A percentile compares a stretch with the other conserved stretches of the same genome.
phyloP scores from a whole-genome alignment of 78 protist genomes.

The Dictyostelium intermedium region DNA sequence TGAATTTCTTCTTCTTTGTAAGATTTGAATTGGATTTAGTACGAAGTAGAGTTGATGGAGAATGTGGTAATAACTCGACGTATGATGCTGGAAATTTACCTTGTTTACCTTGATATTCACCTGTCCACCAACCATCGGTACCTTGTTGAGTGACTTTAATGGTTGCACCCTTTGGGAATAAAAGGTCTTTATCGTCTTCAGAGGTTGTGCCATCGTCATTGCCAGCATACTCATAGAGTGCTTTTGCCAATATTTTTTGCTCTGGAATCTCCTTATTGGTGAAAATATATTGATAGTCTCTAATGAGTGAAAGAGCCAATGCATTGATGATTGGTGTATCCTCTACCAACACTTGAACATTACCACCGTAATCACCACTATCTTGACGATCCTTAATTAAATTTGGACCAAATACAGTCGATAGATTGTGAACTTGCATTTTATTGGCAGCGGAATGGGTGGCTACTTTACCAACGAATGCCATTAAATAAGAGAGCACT shows the following conservation, averaged over 20 bases:
- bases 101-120: conserved; percentile 56
- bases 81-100: conserved; percentile 80
- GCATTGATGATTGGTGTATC: conserved; percentile 70
- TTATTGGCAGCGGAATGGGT: conserved; percentile 29
- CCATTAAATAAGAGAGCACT: conserved; percentile 6
- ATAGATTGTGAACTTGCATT: conserved; percentile 50
- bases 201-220: neutral
- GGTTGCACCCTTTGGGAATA: conserved; percentile 41
- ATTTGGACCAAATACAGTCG: conserved; percentile 70
- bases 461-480: conserved; percentile 48
- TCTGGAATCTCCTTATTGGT: conserved; percentile 64
- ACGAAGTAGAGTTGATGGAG: conserved; percentile 10
- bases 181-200: conserved; percentile 23
- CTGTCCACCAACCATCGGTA: conserved; percentile 82
- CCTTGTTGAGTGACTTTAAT: conserved; percentile 44
- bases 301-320: conserved; percentile 30
- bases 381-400: conserved; percentile 25
- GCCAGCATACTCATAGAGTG: conserved; percentile 52
- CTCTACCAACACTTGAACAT: conserved; percentile 46
- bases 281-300: conserved; percentile 64
- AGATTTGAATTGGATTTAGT: conserved; percentile 51
- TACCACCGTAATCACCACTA: neutral
- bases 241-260: conserved; percentile 30
- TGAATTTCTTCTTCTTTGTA: conserved; percentile 66
- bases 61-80: conserved; percentile 16